Percentiles rank a stretch among this genome's conserved stretches.
Evolutionary conservation across 805 yeast species (phyloP).

Genomic region (Wickerhamomyces silvicola): DNA sequence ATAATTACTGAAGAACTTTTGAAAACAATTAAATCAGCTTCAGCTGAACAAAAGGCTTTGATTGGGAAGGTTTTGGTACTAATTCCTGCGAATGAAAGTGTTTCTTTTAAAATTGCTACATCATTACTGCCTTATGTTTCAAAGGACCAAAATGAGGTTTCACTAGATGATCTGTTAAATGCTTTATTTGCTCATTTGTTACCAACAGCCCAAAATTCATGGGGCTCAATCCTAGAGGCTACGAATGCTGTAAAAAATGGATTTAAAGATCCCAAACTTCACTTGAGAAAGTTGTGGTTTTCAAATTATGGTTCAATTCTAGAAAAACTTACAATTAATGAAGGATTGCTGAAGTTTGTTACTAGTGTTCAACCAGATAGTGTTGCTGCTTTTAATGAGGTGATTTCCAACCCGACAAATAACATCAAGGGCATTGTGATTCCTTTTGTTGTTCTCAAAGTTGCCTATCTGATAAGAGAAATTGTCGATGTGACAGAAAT

Average conservation of each 20-base stretch:
- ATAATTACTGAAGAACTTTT: constrained; percentile 32
- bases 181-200: constrained; percentile 44
- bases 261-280: constrained; percentile 54
- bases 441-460: constrained; percentile 42
- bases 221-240: constrained; percentile 13
- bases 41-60: constrained; percentile 58
- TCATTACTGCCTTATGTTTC: constrained; percentile 45
- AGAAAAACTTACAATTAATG: constrained; percentile 6
- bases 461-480: constrained; percentile 17
- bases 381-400: constrained; percentile 33
- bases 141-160: constrained; percentile 72
- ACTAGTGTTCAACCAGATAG: constrained; percentile 21
- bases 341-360: constrained; percentile 10
- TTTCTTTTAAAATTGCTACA: constrained; percentile 34
- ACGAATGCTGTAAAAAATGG: constrained; percentile 40
- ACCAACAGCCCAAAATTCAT: constrained; percentile 19
- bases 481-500: constrained; percentile 24
- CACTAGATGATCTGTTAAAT: constrained; percentile 42
- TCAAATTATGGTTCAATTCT: constrained; percentile 37
- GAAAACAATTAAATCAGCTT: constrained; percentile 51
- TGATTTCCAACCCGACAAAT: constrained; percentile 45
- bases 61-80: constrained; percentile 39
- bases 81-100: constrained; percentile 23
- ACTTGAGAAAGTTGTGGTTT: constrained; percentile 65
- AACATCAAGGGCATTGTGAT: constrained; percentile 36